phyloP scores from a whole-genome alignment of 169 alveolate species.

The Neospora caninum region DNA sequence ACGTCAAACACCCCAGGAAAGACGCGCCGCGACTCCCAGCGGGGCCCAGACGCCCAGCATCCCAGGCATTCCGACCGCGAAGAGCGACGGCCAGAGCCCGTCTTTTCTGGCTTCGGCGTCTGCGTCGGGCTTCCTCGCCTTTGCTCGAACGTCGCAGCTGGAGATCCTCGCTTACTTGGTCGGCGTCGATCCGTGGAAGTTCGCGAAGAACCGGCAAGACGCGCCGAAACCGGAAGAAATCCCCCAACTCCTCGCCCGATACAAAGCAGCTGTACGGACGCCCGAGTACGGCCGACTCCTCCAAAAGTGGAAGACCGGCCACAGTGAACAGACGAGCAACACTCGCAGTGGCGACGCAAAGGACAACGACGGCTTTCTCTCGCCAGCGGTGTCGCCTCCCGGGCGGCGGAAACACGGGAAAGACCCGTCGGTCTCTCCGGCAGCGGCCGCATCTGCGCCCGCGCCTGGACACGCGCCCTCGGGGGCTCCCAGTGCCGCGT shows the following conservation, averaged over 20 bases:
- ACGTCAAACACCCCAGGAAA: not conserved
- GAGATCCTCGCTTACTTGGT: slow-evolving; percentile 46
- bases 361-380: too few species aligned
- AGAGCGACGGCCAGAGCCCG: not conserved
- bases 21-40: not conserved
- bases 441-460: too few species aligned
- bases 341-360: not conserved
- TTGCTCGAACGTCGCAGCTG: slow-evolving; percentile 55
- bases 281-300: slow-evolving; percentile 39
- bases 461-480: too few species aligned
- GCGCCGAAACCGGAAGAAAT: slow-evolving; percentile 48
- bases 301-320: slow-evolving; percentile 35
- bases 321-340: not conserved
- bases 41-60: not conserved
- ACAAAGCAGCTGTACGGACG: slow-evolving; percentile 37
- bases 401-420: too few species aligned
- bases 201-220: slow-evolving; percentile 56
- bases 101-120: not conserved
- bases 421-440: too few species aligned
- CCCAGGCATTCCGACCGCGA: not conserved
- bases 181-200: slow-evolving; percentile 57
- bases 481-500: too few species aligned
- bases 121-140: not conserved
- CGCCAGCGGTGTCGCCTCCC: too few species aligned
- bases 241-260: slow-evolving; percentile 11